phyloP scores from a whole-genome alignment of 2,329 filamentous ascomycete species.

The Aspergillus glaucus region DNA sequence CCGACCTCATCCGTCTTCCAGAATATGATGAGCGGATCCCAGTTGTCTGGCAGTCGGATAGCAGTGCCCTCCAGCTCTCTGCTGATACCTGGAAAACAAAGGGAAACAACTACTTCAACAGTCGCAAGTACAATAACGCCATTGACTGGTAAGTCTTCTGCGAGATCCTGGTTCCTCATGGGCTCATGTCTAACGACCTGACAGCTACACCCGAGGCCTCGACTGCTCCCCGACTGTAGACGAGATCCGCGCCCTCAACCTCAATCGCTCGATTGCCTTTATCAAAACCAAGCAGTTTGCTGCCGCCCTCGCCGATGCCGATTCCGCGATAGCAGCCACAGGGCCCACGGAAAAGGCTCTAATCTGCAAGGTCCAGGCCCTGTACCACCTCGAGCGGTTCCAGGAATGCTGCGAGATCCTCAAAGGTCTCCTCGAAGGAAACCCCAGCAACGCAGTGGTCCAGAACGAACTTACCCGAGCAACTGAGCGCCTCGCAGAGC shows the following conservation, averaged over 20 bases:
- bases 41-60: slow-evolving; percentile 23
- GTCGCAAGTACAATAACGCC: slow-evolving; percentile 9
- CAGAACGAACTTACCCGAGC: slow-evolving; percentile 24
- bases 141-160: slow-evolving; percentile 21
- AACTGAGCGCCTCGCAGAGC: slow-evolving; percentile 13
- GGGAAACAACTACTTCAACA: slow-evolving; percentile 28
- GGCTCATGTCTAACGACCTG: neutral
- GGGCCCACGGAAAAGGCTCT: slow-evolving; percentile 38
- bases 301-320: slow-evolving; percentile 27
- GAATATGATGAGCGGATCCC: slow-evolving; percentile 37
- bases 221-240: slow-evolving; percentile 26
- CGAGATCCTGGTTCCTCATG: neutral
- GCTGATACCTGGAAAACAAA: slow-evolving; percentile 10
- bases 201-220: slow-evolving; percentile 36
- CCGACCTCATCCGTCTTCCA: slow-evolving; percentile 41
- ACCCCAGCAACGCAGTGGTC: slow-evolving; percentile 30
- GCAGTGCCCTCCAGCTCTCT: slow-evolving; percentile 1
- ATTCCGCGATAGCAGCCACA: slow-evolving; percentile 8
- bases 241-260: slow-evolving; percentile 25
- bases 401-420: slow-evolving; percentile 31
- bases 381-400: slow-evolving; percentile 41
- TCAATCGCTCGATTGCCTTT: slow-evolving; percentile 33
- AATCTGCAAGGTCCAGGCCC: slow-evolving; percentile 41
- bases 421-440: slow-evolving; percentile 22
- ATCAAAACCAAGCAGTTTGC: slow-evolving; percentile 28